These are phyloP conservation scores for Fusarium miscanthi DNA, from an alignment of 2,329 filamentous ascomycete genomes.

Conservation along the genomic window DNA sequence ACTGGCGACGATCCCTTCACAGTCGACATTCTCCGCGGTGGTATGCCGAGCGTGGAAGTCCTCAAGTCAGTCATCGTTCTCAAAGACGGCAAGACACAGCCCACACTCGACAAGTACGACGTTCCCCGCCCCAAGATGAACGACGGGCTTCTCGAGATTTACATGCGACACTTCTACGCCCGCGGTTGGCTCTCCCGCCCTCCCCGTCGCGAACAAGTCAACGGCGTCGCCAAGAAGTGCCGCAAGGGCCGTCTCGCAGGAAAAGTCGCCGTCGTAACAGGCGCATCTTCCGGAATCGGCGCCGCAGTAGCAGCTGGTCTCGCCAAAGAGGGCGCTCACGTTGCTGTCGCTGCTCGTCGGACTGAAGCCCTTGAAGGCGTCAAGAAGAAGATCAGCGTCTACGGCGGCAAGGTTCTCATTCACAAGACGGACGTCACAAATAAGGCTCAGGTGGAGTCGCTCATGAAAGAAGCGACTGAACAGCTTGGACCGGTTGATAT, in stretches of 20 bases:
- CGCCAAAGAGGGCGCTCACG: conserved; percentile 75
- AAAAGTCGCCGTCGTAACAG: conserved; percentile 80
- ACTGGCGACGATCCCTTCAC: conserved; percentile 79
- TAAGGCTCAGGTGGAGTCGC: conserved; percentile 71
- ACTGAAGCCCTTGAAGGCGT: conserved; percentile 74
- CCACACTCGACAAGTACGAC: conserved; percentile 63
- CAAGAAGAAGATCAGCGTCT: conserved; percentile 67
- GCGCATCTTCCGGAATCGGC: conserved; percentile 83
- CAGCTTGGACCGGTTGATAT: conserved; percentile 80
- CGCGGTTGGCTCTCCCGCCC: conserved; percentile 78
- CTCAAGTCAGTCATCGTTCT: conserved; percentile 78
- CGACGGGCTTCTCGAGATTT: conserved; percentile 76
- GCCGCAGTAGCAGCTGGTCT: conserved; percentile 77
- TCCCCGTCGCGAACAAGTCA: conserved; percentile 60
- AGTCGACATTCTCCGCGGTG: conserved; percentile 80
- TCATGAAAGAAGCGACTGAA: conserved; percentile 68
- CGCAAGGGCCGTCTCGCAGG: conserved; percentile 71
- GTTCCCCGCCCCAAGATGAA: conserved; percentile 77
- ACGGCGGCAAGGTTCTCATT: conserved; percentile 73
- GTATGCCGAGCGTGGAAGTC: conserved; percentile 81
- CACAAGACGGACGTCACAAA: conserved; percentile 80
- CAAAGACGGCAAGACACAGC: conserved; percentile 74
- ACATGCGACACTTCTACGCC: conserved; percentile 83
- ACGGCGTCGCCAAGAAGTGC: conserved; percentile 36
- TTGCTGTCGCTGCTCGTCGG: conserved; percentile 78